Conservation (phyloP, 2,329 filamentous ascomycete species). For the Myriosclerotinia curreyana region DNA sequence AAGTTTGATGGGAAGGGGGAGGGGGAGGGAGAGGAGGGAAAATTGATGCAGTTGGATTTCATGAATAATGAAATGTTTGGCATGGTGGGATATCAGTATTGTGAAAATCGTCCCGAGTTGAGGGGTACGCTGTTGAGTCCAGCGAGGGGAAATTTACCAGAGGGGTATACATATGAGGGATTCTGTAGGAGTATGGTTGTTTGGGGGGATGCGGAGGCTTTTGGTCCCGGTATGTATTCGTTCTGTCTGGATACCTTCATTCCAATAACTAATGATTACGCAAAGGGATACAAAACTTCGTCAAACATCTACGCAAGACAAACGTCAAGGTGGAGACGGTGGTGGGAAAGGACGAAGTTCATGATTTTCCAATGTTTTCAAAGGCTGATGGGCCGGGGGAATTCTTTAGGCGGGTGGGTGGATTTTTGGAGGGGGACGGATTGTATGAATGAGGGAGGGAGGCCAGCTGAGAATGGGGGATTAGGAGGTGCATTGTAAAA, state of each 20-base stretch:
- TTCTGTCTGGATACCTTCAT: neutral
- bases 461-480: neutral
- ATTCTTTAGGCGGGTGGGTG: neutral
- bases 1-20: neutral
- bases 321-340: neutral
- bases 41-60: neutral
- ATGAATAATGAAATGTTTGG: neutral
- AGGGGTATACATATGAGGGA: neutral
- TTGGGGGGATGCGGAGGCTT: neutral
- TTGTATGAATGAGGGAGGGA: neutral
- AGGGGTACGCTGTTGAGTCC: neutral
- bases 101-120: constrained; percentile 1
- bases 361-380: neutral
- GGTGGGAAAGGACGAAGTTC: constrained; percentile 1
- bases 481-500: neutral
- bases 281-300: neutral
- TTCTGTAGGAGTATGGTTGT: constrained; percentile 5
- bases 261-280: neutral
- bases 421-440: neutral
- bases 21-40: neutral
- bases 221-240: neutral
- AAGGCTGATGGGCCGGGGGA: neutral
- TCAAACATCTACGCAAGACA: neutral
- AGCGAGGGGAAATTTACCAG: neutral
- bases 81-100: constrained; percentile 1